Base-by-base conservation (phyloP, 1,284 basidiomycete species). In the Rhizopogon hawkerae region DNA sequence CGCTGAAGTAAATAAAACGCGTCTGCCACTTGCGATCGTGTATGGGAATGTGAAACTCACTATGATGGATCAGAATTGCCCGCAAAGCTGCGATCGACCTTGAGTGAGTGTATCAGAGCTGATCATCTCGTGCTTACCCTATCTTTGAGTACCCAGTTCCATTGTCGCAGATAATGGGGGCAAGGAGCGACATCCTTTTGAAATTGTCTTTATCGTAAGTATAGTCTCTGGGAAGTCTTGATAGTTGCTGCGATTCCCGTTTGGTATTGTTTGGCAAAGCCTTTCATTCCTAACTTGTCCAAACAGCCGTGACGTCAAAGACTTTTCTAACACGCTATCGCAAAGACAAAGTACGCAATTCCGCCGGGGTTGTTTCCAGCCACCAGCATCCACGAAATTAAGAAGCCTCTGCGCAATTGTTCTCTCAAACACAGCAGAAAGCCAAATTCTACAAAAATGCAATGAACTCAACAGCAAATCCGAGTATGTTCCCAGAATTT, bases 21-120 rank as follows among this genome's bases (percentile, higher is more conserved):
- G 39, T 23, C 11, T 44, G 13, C 24, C 9, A 24, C 3, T 9
- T 34, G 46, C 21, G 48, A 49, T 41, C 46, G 29, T 29, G 39
- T 18, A 29, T 31, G 9, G 45, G 43, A 38, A 50, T 43, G 47
- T 41, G 45, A 49, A 41, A 76, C 84, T 70, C 63, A 88, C 86
- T 96, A 98, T 8, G 93, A 98, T 38, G 95, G 96, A 71, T 98
- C 94, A 49, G 92, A 96, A 72, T 98, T 98, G 49, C 96, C 96
- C 47, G 96, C 95, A 70, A 96, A 98, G 42, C 95, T 95, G 56
- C 39, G 26, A 42, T 31, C 11, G 26, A 31, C 39, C 16, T 18
- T 42, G 23, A 48, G 51, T 47, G 46, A 47, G 29, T 47, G 58
- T 35, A 51, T 57, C 44, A 62, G 54, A 48, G 43, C 54, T 42